Evolutionary conservation across 148 eudicot species (phyloP).

Genomic region (Vaccinium myrtillus): DNA sequence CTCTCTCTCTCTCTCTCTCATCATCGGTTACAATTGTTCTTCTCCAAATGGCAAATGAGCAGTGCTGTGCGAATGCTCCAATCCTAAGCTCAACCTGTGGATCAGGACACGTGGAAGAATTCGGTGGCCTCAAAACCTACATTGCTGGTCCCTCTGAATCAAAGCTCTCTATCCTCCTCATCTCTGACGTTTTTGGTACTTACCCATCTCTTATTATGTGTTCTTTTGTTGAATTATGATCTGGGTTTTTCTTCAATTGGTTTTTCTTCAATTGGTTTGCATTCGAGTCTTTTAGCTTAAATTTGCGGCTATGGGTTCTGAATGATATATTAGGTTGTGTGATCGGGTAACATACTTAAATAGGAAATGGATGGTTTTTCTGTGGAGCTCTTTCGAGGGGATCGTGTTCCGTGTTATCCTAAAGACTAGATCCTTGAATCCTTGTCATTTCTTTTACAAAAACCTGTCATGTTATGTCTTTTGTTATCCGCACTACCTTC

Average conservation of each 20-base stretch:
- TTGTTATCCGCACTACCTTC: not conserved
- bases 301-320: too few relatives aligned
- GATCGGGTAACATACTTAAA: too few relatives aligned
- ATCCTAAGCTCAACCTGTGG: not conserved
- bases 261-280: not conserved
- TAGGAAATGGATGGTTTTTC: too few relatives aligned
- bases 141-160: not conserved
- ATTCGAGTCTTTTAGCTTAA: too few relatives aligned
- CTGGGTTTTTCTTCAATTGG: not conserved
- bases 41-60: not conserved
- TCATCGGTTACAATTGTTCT: not conserved
- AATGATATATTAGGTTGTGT: too few relatives aligned
- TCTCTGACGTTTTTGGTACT: not conserved
- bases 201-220: not conserved
- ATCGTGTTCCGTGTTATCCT: not conserved
- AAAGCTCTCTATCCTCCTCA: not conserved
- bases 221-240: not conserved
- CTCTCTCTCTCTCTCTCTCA: not conserved
- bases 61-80: not conserved
- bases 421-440: not conserved
- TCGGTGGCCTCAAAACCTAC: not conserved
- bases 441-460: not conserved
- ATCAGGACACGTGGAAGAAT: slow-evolving; percentile 5
- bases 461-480: not conserved
- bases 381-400: too few relatives aligned